A percentile compares a stretch with the other conserved stretches of the same genome.
Evolutionary conservation across 352 stramenopile genomes (phyloP).

Genomic region (Salisapilia sapeloensis): DNA sequence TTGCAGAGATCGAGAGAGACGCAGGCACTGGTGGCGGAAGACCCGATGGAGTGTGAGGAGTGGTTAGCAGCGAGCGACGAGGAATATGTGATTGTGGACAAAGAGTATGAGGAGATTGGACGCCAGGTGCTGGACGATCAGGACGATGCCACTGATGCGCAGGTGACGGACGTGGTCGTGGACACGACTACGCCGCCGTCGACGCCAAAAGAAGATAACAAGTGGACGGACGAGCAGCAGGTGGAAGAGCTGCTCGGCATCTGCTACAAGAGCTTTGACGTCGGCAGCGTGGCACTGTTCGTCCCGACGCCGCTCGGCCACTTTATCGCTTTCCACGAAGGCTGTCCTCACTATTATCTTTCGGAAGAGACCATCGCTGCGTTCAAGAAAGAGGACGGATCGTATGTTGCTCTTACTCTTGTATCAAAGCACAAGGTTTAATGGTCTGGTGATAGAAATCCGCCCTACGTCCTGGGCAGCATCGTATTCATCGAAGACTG

Average conservation of each 20-base stretch:
- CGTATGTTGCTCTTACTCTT: slow-evolving; percentile 4
- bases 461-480: slow-evolving; percentile 55
- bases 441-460: slow-evolving; percentile 17
- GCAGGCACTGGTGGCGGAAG: slow-evolving; percentile 49
- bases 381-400: slow-evolving; percentile 33
- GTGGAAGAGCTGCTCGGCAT: slow-evolving; percentile 61
- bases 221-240: slow-evolving; percentile 33
- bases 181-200: slow-evolving; percentile 11
- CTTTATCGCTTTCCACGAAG: slow-evolving; percentile 78
- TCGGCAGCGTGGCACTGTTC: slow-evolving; percentile 53
- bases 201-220: slow-evolving; percentile 20
- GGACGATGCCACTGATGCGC: slow-evolving; percentile 20
- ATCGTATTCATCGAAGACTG: slow-evolving; percentile 75
- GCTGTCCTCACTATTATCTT: slow-evolving; percentile 64
- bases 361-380: slow-evolving; percentile 62
- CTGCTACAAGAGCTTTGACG: slow-evolving; percentile 69
- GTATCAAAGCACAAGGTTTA: slow-evolving; percentile 1
- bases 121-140: slow-evolving; percentile 46
- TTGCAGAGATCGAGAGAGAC: slow-evolving; percentile 25
- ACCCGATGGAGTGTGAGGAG: slow-evolving; percentile 46
- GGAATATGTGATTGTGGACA: slow-evolving; percentile 63
- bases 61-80: slow-evolving; percentile 61
- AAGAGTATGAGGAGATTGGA: slow-evolving; percentile 62
- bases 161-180: slow-evolving; percentile 18
- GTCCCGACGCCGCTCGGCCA: slow-evolving; percentile 66